A percentile compares a stretch with the other conserved stretches of the same genome.
These are phyloP conservation scores for Chlorella sp. DNA, from an alignment of 139 green algal genomes.

Conservation along the genomic window DNA sequence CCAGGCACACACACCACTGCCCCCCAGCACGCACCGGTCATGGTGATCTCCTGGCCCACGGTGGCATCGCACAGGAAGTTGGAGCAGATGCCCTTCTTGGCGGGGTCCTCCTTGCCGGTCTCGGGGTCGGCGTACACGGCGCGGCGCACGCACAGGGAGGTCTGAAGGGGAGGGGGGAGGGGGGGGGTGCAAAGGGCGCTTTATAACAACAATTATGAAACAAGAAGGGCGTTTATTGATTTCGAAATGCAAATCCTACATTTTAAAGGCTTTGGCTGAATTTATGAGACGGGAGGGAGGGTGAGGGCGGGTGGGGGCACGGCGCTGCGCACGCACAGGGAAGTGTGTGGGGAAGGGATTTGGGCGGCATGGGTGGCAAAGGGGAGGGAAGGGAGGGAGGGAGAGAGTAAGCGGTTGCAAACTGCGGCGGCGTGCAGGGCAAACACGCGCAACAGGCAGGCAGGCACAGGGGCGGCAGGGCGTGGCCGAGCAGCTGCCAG, in stretches of 20 bases:
- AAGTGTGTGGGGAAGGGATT: too few species aligned
- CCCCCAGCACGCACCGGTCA: conserved; percentile 81
- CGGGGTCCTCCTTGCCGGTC: conserved; percentile 90
- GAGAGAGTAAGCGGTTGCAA: background rate
- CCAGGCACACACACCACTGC: background rate
- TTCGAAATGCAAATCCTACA: too few species aligned
- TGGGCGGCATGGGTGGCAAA: too few species aligned
- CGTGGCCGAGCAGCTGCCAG: too few species aligned
- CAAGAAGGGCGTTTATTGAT: too few species aligned
- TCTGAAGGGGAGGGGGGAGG: conserved; percentile 20
- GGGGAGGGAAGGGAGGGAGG: too few species aligned
- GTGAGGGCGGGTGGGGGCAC: background rate
- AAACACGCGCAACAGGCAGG: background rate
- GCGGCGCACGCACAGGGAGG: conserved; percentile 96
- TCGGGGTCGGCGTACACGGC: conserved; percentile 91
- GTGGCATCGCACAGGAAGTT: conserved; percentile 99
- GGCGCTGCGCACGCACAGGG: too few species aligned
- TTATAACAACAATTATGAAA: too few species aligned
- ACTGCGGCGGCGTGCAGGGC: too few species aligned
- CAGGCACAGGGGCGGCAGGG: background rate
- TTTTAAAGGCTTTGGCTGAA: too few species aligned
- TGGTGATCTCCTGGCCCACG: conserved; percentile 90
- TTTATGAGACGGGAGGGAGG: too few species aligned
- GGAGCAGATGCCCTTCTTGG: conserved; percentile 99
- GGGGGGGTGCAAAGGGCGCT: too few species aligned